Conservation (phyloP, 108 stramenopile species). For the Pseudonitzschia multistriata region DNA sequence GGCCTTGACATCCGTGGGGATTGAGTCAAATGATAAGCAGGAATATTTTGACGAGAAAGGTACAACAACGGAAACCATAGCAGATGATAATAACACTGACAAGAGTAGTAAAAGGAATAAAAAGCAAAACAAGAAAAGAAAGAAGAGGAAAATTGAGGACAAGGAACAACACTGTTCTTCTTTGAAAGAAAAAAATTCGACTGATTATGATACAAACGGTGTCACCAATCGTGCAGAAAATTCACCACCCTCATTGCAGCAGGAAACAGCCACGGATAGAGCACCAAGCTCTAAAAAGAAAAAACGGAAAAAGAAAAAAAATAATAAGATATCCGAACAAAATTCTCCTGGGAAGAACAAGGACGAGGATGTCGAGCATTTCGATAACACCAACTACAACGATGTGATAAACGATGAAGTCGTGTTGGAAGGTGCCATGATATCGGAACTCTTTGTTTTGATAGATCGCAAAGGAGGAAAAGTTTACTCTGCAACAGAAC, state of each 20-base stretch:
- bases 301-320: too few relatives aligned
- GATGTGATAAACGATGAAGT: not conserved
- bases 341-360: too few relatives aligned
- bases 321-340: too few relatives aligned
- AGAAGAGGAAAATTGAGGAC: not conserved
- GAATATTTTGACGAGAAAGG: too few relatives aligned
- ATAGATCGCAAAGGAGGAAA: slow-evolving; percentile 43
- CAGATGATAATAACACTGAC: not conserved
- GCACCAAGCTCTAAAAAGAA: not conserved
- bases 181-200: too few relatives aligned
- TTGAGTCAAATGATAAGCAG: too few relatives aligned
- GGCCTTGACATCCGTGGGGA: not conserved
- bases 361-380: too few relatives aligned
- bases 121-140: not conserved
- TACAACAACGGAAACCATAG: too few relatives aligned
- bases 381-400: not conserved
- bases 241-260: too few relatives aligned
- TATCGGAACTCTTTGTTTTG: slow-evolving; percentile 46
- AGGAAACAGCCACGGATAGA: not conserved
- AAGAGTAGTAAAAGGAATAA: not conserved
- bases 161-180: not conserved
- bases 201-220: too few relatives aligned
- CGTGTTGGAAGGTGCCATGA: slow-evolving; percentile 53
- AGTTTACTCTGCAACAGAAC: slow-evolving; percentile 54
- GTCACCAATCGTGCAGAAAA: too few relatives aligned